These are phyloP conservation scores for Backusella mclennaniae DNA, from an alignment of 192 early-diverging fungal genomes.

Conservation along the genomic window DNA sequence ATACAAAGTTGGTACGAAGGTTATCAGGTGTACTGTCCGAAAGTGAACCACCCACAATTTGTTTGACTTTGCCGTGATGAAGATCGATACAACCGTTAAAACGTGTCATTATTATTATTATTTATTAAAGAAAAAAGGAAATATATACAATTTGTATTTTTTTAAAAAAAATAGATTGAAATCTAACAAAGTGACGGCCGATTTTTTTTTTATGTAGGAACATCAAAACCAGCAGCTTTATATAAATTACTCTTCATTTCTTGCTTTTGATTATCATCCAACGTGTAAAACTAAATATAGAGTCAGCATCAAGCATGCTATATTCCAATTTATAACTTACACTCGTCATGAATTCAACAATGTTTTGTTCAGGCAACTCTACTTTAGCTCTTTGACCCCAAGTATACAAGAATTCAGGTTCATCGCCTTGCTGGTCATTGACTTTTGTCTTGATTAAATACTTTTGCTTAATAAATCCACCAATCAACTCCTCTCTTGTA, in stretches of 20 bases:
- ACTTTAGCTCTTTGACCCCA: constrained; percentile 64
- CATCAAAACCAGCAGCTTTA: constrained; percentile 8
- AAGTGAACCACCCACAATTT: constrained; percentile 96
- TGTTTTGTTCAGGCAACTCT: constrained; percentile 51
- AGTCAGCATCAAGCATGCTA: neutral
- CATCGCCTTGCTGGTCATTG: constrained; percentile 30
- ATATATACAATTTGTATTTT: neutral
- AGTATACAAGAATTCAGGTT: constrained; percentile 41
- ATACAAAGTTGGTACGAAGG: constrained; percentile 93
- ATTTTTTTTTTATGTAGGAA: neutral
- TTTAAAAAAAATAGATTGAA: neutral
- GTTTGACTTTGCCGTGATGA: constrained; percentile 96
- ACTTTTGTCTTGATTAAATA: constrained; percentile 41
- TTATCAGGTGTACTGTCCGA: constrained; percentile 54
- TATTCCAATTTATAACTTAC: constrained; percentile 25
- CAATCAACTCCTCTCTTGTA: constrained; percentile 36
- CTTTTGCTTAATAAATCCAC: constrained; percentile 45
- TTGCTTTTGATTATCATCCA: neutral
- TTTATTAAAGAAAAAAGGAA: neutral
- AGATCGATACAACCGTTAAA: constrained; percentile 99
- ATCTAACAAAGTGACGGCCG: neutral
- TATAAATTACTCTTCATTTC: constrained; percentile 2
- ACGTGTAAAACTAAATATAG: neutral
- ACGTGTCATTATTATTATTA: constrained; percentile 42
- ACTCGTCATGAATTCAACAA: constrained; percentile 54